Evolutionary conservation across 306 rosid genomes (phyloP).

Genomic region (Gillenia trifoliata): DNA sequence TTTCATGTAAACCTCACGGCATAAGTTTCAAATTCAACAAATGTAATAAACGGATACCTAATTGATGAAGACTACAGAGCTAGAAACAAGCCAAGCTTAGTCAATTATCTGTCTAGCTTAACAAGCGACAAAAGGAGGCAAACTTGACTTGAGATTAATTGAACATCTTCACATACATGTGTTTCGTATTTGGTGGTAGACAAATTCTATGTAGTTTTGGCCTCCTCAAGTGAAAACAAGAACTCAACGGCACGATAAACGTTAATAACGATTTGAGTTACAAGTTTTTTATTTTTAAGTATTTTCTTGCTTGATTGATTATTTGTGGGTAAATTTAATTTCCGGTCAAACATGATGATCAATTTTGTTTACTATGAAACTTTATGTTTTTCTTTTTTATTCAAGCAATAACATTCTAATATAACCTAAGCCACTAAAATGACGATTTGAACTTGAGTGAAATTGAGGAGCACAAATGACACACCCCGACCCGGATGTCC

Average conservation of each 20-base stretch:
- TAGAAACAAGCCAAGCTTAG: neutral
- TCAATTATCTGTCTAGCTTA: neutral
- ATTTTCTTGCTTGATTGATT: neutral
- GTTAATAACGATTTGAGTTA: too few species aligned
- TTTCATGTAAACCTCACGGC: neutral
- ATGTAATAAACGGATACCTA: neutral
- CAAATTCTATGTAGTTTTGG: neutral
- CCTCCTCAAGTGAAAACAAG: too few species aligned
- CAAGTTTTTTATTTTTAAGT: too few species aligned
- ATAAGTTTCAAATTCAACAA: neutral
- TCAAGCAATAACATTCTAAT: too few species aligned
- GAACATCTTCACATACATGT: neutral
- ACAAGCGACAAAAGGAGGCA: neutral
- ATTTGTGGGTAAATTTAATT: neutral
- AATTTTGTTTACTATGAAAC: too few species aligned
- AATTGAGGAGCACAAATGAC: too few species aligned
- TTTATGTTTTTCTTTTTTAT: too few species aligned
- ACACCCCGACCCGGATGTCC: too few species aligned
- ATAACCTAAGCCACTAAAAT: too few species aligned
- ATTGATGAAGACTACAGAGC: neutral
- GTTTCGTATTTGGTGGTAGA: neutral
- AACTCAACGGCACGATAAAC: too few species aligned
- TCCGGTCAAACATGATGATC: neutral
- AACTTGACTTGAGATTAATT: neutral
- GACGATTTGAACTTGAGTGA: too few species aligned